phyloP scores from a whole-genome alignment of 805 yeast genomes.

The Starmerella geochares region DNA sequence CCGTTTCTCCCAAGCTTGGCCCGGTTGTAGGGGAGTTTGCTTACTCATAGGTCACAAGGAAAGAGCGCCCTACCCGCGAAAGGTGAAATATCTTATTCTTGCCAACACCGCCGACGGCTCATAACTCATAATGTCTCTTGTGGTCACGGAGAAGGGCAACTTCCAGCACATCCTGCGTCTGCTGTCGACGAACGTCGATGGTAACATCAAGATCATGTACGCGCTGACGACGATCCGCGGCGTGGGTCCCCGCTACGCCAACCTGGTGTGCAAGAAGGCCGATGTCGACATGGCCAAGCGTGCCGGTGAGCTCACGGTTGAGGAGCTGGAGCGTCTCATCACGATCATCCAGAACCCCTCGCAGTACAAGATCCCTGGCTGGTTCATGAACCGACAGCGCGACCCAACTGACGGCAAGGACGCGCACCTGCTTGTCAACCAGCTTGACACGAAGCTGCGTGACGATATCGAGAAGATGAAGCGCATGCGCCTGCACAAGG shows the following conservation, averaged over 20 bases:
- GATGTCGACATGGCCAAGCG: conserved; percentile 97
- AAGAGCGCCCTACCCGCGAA: conserved; percentile 4
- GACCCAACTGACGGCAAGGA: conserved; percentile 98
- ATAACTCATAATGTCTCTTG: conserved; percentile 62
- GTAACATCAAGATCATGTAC: conserved; percentile 99
- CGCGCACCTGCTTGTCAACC: conserved; percentile 97
- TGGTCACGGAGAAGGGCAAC: conserved; percentile 97
- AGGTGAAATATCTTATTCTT: conserved; percentile 17
- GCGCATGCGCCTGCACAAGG: conserved; percentile 99
- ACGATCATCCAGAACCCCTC: conserved; percentile 99
- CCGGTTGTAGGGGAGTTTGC: not conserved
- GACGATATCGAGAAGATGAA: conserved; percentile 99
- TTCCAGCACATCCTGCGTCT: conserved; percentile 99
- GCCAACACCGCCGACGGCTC: conserved; percentile 10
- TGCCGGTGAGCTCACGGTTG: conserved; percentile 99
- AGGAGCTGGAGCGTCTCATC: conserved; percentile 99
- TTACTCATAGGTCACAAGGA: not conserved
- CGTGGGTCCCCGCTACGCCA: conserved; percentile 99
- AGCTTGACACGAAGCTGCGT: conserved; percentile 98
- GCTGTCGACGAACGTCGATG: conserved; percentile 99
- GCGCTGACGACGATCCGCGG: conserved; percentile 99
- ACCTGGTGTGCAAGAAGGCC: conserved; percentile 99
- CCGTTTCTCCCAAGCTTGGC: not conserved
- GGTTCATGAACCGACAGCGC: conserved; percentile 99
- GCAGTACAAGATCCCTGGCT: conserved; percentile 97